Base-by-base conservation (phyloP, 208 protist species). In the Wallacemonas sp. region DNA sequence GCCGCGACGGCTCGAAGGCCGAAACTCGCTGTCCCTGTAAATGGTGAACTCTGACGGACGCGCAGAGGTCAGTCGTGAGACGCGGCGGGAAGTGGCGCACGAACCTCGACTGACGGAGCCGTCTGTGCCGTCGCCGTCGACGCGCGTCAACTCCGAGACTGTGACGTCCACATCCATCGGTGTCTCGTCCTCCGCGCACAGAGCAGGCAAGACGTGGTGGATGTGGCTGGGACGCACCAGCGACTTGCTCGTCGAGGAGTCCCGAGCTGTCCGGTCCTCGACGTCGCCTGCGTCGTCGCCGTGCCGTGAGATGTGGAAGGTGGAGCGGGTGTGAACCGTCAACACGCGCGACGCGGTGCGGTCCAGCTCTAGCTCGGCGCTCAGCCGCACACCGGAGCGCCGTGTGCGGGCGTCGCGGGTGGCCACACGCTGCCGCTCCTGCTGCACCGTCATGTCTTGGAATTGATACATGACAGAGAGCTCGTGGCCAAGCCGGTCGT, bases 401-500 rank as follows among this genome's bases (percentile, higher is more conserved):
- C 85, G 78, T 22, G 57, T 53, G 62, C 73, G 58, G n/a, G 22
- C 29, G 32, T 64, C 68, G 26, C 71, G 54, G 2, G 62, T 44
- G 21, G 57, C 59, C 15, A 94, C 61, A 2, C 89, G 80, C 1
- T 73, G 71, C 15, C 83, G 34, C 68, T 94, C 85, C 45, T 84
- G 68, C 53, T 82, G 71, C 53, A 92, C 71, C n/a, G 76, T 73
- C 73, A 78, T 79, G 67, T 92, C 85, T 27, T 91, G 79, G 22
- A 91, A 80, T 60, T 94, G 89, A 57, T 88, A 89, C 22, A 83
- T 44, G 10, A 94, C 81, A 39, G 76, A 94, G 29, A 94, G 73
- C 68, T 94, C 85, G 38, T 76, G 79, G 5, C 89, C 89, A 30
- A 83, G 74, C 13, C 77, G 74, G 65, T 94, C 85, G 55, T 83